Base-by-base conservation (phyloP, 305 asterid species). In the Rubia tinctorum region DNA sequence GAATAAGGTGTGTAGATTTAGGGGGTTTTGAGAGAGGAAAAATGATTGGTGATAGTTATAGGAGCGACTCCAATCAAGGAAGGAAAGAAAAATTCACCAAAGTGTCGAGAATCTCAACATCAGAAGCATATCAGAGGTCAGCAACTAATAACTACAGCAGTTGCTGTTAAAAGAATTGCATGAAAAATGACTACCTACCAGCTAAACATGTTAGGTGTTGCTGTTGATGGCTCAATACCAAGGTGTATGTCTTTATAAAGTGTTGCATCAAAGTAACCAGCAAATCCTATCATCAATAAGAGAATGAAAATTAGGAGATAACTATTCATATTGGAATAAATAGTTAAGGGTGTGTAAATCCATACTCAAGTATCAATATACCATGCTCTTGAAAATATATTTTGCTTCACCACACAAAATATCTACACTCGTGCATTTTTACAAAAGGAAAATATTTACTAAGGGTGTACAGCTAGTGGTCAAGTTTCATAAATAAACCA, bases 181-280 rank as follows among this genome's bases (percentile, higher is more conserved):
- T 13, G 12, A 67, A 67, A 67, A 3, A 30, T 0, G 18, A 66
- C 34, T 18, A 59, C n/a, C 81, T 89, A 94, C 98, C 99, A 94
- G 91, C 99, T 94, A 80, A 94, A 94, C 99, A 94, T 95, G 83
- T 86, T 94, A 49, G 97, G 98, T 74, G 98, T 92, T 75, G 93
- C 88, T 9, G 96, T 87, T 39, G 96, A 88, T 3, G 96, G 99
- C 79, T 95, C 98, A 77, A 92, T 95, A 49, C 99, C 97, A 76
- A 95, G 97, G 84, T 91, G 99, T 59, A 95, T 89, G 79, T 95
- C 99, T 76, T 95, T 90, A 80, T 95, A 95, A 40, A 95, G 98
- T 45, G 80, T 85, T 65, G 99, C 89, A 81, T 95, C 98, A 75
- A 92, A 95, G 81, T 94, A 95, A 74, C 99, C 99, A 30, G 95